phyloP scores from a whole-genome alignment of 768 basidiomycete species.

The Galerina marginata region DNA sequence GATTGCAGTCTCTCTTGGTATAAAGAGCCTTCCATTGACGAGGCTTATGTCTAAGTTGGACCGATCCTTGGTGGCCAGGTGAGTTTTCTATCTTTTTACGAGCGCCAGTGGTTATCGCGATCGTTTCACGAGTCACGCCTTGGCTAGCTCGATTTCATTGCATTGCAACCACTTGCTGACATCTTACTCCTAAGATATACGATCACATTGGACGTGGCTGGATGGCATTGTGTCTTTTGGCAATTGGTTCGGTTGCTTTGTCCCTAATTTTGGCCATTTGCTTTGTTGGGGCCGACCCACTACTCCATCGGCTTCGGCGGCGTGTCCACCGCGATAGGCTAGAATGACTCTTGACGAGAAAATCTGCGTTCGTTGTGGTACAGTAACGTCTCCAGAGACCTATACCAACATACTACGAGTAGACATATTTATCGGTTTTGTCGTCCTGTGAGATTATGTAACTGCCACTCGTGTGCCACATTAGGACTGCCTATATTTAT shows the following conservation, averaged over 20 bases:
- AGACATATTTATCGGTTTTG: no score
- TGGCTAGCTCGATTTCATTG: neutral
- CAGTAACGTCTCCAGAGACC: no score
- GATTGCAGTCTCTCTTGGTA: conserved; percentile 7
- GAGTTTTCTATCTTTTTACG: conserved; percentile 9
- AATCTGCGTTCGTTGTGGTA: no score
- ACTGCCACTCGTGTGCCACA: no score
- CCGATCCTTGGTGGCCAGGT: conserved; percentile 76
- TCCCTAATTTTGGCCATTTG: conserved; percentile 45
- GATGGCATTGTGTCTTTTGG: conserved; percentile 59
- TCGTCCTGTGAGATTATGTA: no score
- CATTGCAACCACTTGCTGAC: no score
- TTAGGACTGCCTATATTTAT: no score
- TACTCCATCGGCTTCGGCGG: conserved; percentile 27
- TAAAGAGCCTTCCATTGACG: conserved; percentile 3
- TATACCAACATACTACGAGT: no score
- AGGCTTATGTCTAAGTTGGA: conserved; percentile 50
- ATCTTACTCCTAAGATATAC: conserved; percentile 52
- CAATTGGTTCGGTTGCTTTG: conserved; percentile 45
- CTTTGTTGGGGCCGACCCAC: conserved; percentile 55
- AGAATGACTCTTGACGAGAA: no score
- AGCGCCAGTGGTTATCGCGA: neutral
- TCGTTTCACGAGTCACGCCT: neutral
- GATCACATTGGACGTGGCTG: conserved; percentile 61
- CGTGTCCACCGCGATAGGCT: neutral